Base-by-base conservation (phyloP, 345 rosid genomes). In the Eucalyptus pauciflora region DNA sequence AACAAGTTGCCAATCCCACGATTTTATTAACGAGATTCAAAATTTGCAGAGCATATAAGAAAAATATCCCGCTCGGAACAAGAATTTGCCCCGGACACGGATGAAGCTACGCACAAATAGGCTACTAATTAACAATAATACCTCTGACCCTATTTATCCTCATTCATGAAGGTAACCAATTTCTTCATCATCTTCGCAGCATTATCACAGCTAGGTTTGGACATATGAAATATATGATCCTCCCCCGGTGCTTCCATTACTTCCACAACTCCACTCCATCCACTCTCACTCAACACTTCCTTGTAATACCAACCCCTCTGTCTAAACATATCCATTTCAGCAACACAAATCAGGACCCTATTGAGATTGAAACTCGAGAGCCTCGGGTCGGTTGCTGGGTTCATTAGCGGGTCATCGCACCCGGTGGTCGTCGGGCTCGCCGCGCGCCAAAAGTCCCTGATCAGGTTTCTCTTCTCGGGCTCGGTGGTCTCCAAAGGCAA, bases 151-250 rank as follows among this genome's bases (percentile, higher is more conserved):
- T 64, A 64, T 4, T 64, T 14, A 14, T 64, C 64, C 18, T 88
- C 48, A 49, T 89, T 86, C n/a, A 89, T 33, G 87, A 94, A 93
- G 16, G 91, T 90, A 49, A 56, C 90, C 25, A 94, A 14, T 79
- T 46, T 87, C 31, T 90, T 64, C 88, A 92, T 27, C 89, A 94
- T 51, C 60, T 67, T 89, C 31, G 54, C 51, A 60, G 94, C 91
- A 27, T 85, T 90, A 4, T 90, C 92, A 43, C 85, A 49, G 25
- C 12, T 29, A 4, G 92, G 92, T 10, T 92, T 88, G 20, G 58
- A 22, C 87, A 92, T 79, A 43, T 93, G 95, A 46, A 94, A 94
- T 22, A 87, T 91, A 88, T 93, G 94, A 4, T 89, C 91, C 80
- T 93, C 92, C 10, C 91, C 93, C 76, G 86, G 52, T 4, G 90